phyloP scores from a whole-genome alignment of 2,329 filamentous ascomycete genomes.

The Aciculosporium take region DNA sequence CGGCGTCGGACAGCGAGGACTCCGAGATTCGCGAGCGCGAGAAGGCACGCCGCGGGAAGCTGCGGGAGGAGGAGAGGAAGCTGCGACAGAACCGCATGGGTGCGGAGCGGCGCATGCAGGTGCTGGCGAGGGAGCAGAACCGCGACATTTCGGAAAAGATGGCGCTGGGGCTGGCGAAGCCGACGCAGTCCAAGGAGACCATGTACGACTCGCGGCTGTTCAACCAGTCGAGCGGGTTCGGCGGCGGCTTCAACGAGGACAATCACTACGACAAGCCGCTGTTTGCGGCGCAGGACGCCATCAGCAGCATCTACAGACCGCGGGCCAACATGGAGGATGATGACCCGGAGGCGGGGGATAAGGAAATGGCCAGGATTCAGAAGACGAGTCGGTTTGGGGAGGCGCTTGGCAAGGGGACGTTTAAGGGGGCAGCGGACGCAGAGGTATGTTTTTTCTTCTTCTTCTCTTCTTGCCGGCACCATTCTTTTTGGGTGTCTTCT shows the following conservation, averaged over 20 bases:
- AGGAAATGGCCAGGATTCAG: constrained; percentile 76
- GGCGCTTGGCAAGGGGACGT: constrained; percentile 76
- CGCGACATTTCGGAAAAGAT: constrained; percentile 97
- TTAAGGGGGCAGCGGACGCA: constrained; percentile 71
- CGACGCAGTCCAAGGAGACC: constrained; percentile 76
- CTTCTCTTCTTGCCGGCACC: neutral
- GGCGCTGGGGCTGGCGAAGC: constrained; percentile 84
- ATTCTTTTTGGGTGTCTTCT: neutral
- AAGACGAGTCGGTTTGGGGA: constrained; percentile 74
- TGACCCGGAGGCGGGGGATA: constrained; percentile 65
- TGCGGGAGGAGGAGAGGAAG: constrained; percentile 75
- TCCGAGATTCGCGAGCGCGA: constrained; percentile 63
- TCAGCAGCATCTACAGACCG: constrained; percentile 86
- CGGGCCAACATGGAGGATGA: constrained; percentile 61
- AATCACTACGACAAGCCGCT: constrained; percentile 94
- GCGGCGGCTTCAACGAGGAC: constrained; percentile 90
- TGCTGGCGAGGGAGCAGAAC: constrained; percentile 89
- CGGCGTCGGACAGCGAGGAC: constrained; percentile 43
- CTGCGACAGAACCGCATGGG: constrained; percentile 92
- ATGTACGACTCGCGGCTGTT: constrained; percentile 97
- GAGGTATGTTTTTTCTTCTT: constrained; percentile 41
- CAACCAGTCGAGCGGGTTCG: constrained; percentile 85
- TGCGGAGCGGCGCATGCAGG: constrained; percentile 75
- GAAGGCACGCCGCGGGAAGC: constrained; percentile 60
- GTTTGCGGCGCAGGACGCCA: constrained; percentile 88